A percentile compares a stretch with the other conserved stretches of the same genome.
These are phyloP conservation scores for Cyclaneusma minus DNA, from an alignment of 2,329 filamentous ascomycete species.

Conservation along the genomic window DNA sequence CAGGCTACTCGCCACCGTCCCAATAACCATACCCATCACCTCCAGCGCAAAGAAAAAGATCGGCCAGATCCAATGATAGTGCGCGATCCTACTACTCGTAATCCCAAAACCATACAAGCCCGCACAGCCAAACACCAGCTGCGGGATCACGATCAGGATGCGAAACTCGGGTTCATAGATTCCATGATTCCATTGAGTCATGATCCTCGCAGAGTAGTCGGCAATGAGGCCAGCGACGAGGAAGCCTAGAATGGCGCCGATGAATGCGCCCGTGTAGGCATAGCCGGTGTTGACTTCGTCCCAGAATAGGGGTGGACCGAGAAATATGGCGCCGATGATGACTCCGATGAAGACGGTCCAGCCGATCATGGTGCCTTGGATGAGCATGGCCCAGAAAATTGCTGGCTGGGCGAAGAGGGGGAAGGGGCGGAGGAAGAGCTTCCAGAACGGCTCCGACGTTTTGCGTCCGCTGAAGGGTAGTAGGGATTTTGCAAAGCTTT, in stretches of 20 bases:
- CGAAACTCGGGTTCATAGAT: constrained; percentile 88
- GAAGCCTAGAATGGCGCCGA: constrained; percentile 70
- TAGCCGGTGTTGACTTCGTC: constrained; percentile 70
- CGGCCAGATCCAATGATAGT: constrained; percentile 53
- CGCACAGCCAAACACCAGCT: constrained; percentile 60
- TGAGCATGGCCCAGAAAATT: constrained; percentile 64
- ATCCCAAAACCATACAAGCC: constrained; percentile 78
- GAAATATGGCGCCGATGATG: constrained; percentile 66
- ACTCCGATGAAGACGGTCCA: constrained; percentile 92
- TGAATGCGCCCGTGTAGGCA: constrained; percentile 70
- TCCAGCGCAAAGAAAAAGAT: constrained; percentile 73
- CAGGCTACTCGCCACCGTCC: constrained; percentile 68
- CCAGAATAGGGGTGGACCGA: constrained; percentile 71
- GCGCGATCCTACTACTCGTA: constrained; percentile 44
- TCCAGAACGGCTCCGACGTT: constrained; percentile 57
- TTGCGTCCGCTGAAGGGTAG: constrained; percentile 69
- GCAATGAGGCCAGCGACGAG: constrained; percentile 56
- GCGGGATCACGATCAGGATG: constrained; percentile 67
- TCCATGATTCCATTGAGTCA: constrained; percentile 64
- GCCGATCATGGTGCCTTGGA: constrained; percentile 81
- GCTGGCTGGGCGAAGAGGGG: constrained; percentile 73
- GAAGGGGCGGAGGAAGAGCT: constrained; percentile 55
- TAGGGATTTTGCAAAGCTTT: constrained; percentile 42
- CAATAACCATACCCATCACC: constrained; percentile 82
- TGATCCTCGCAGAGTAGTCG: constrained; percentile 52